These are phyloP conservation scores for Capsicum chinense DNA, from an alignment of 257 asterid genomes.

Conservation along the genomic window DNA sequence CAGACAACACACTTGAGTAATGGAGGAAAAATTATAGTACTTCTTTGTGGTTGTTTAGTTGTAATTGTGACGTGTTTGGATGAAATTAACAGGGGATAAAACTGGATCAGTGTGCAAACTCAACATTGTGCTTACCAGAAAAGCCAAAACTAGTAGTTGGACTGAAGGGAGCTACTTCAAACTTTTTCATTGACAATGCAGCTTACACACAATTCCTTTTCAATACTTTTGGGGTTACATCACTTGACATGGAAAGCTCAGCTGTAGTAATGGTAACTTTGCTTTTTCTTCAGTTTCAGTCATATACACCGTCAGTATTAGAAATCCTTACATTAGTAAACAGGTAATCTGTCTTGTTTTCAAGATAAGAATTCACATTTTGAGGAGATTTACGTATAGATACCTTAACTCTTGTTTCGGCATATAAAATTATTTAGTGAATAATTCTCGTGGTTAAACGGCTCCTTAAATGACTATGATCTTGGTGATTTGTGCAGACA, in stretches of 20 bases:
- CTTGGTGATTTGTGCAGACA: conserved; percentile 43
- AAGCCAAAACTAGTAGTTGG: conserved; percentile 59
- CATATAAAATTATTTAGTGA: no score
- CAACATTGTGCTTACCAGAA: conserved; percentile 53
- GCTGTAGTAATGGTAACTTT: conserved; percentile 62
- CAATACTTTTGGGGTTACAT: conserved; percentile 54
- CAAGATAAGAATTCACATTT: no score
- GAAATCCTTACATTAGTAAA: neutral
- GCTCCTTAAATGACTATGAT: no score
- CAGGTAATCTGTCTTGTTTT: neutral
- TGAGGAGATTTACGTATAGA: neutral
- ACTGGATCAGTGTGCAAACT: conserved; percentile 54
- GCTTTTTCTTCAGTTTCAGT: neutral
- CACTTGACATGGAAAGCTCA: conserved; percentile 68
- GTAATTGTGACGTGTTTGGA: neutral
- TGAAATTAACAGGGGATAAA: conserved; percentile 44
- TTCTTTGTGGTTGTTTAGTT: neutral
- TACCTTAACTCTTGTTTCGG: neutral
- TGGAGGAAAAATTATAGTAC: neutral
- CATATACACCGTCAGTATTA: neutral
- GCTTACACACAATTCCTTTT: conserved; percentile 58
- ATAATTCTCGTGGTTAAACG: no score
- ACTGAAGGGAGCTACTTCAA: conserved; percentile 55
- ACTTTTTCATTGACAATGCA: conserved; percentile 62
- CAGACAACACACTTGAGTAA: no score